Conservation (phyloP, 2,329 filamentous ascomycete species). For the Arthrobotrys sinensis region DNA sequence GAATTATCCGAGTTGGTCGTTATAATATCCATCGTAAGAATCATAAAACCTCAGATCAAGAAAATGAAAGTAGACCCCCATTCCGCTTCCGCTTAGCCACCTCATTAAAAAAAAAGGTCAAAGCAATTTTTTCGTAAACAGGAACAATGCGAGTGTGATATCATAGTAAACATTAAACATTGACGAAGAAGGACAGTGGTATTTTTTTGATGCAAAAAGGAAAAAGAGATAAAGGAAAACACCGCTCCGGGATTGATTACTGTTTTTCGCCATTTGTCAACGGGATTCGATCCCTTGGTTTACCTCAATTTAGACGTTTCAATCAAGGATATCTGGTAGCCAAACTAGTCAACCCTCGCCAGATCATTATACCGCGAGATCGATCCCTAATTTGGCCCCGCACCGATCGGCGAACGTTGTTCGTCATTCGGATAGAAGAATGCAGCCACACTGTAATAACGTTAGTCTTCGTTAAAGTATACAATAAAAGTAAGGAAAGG, state of each 20-base stretch:
- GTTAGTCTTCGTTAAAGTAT: slow-evolving; percentile 1
- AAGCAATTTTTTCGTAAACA: background rate
- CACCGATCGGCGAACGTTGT: slow-evolving; percentile 57
- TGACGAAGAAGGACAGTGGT: slow-evolving; percentile 41
- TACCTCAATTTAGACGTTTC: background rate
- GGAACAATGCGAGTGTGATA: slow-evolving; percentile 32
- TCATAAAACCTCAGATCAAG: slow-evolving; percentile 12
- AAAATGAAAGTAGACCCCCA: background rate
- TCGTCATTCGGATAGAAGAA: slow-evolving; percentile 59
- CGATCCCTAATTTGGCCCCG: slow-evolving; percentile 55
- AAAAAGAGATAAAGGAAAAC: background rate
- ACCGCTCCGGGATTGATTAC: background rate
- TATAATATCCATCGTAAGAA: slow-evolving; percentile 34
- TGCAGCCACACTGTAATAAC: slow-evolving; percentile 43
- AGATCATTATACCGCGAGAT: slow-evolving; percentile 27
- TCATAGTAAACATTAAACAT: slow-evolving; percentile 41
- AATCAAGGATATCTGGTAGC: background rate
- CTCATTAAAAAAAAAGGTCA: slow-evolving; percentile 3
- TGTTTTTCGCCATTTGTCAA: background rate
- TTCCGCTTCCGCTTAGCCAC: background rate
- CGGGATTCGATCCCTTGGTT: background rate
- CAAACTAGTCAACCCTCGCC: slow-evolving; percentile 4
- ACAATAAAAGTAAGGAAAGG: background rate
- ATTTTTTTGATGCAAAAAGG: slow-evolving; percentile 25
- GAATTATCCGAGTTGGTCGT: slow-evolving; percentile 55